A percentile compares a stretch with the other conserved stretches of the same genome.
Evolutionary conservation across 129 eudicot species (phyloP).

Genomic region (Lonicera japonica): DNA sequence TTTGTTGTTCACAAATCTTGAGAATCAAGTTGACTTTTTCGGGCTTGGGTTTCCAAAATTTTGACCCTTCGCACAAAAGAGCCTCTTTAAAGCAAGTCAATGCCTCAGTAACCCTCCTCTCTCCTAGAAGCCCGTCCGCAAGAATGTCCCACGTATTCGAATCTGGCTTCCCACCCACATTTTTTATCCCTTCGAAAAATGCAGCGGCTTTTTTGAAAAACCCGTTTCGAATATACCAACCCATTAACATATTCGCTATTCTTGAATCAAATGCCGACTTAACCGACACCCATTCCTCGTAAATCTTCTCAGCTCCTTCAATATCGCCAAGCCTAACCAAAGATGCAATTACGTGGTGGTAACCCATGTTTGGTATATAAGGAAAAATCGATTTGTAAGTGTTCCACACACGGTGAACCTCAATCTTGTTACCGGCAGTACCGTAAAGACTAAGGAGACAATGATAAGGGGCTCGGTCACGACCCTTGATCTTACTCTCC

Average conservation of each 20-base stretch:
- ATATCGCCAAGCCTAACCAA: constrained; percentile 47
- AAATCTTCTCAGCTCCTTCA: constrained; percentile 58
- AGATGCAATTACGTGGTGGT: constrained; percentile 56
- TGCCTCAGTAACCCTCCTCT: constrained; percentile 49
- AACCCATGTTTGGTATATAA: constrained; percentile 57
- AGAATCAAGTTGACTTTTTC: constrained; percentile 31
- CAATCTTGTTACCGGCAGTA: constrained; percentile 47
- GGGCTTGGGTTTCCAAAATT: constrained; percentile 66
- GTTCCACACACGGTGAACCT: constrained; percentile 61
- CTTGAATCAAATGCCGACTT: constrained; percentile 45
- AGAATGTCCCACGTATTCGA: constrained; percentile 70
- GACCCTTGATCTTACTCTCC: constrained; percentile 47
- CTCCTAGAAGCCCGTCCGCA: constrained; percentile 42
- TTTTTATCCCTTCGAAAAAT: constrained; percentile 51
- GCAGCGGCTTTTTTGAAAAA: constrained; percentile 41
- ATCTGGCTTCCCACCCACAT: constrained; percentile 54
- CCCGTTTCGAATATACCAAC: constrained; percentile 55
- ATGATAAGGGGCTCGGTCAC: constrained; percentile 55
- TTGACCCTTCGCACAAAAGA: constrained; percentile 33
- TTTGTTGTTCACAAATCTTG: constrained; percentile 40
- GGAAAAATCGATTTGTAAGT: constrained; percentile 43
- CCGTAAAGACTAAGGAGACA: constrained; percentile 64
- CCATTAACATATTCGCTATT: constrained; percentile 56
- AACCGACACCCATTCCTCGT: constrained; percentile 59
- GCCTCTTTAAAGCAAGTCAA: constrained; percentile 54